Percentiles rank a stretch among this genome's conserved stretches.
These are phyloP conservation scores for Boeremia lycopersici DNA, from an alignment of 2,329 filamentous ascomycete species.

Conservation along the genomic window DNA sequence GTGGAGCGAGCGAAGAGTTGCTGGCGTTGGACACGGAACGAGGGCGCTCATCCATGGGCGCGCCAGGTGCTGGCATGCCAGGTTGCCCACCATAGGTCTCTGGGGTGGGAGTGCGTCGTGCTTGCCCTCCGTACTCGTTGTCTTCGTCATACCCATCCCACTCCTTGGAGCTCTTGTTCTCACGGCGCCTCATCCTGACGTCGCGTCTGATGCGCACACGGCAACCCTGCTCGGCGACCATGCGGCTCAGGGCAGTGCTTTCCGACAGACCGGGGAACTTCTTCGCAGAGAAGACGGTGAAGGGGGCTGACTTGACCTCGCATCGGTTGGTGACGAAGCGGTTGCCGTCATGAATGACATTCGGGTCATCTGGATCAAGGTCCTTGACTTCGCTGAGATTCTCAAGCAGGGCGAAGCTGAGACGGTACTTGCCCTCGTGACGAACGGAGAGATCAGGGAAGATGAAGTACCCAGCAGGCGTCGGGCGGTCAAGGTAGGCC, in stretches of 20 bases:
- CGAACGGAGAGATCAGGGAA: conserved; percentile 96
- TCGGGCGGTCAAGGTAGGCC: conserved; percentile 90
- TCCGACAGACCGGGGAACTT: conserved; percentile 95
- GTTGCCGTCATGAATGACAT: conserved; percentile 48
- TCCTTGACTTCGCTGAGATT: conserved; percentile 87
- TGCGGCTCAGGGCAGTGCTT: conserved; percentile 85
- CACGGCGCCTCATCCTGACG: conserved; percentile 86
- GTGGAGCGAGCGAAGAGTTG: conserved; percentile 43
- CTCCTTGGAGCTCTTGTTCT: conserved; percentile 70
- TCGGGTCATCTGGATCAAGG: conserved; percentile 64
- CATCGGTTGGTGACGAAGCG: conserved; percentile 80
- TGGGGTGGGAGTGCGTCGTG: conserved; percentile 58
- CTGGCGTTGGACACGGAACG: conserved; percentile 67
- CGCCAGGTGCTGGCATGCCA: conserved; percentile 18
- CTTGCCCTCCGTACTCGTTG: conserved; percentile 52
- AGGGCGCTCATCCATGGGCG: conserved; percentile 53
- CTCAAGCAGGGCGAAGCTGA: conserved; percentile 93
- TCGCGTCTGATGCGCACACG: conserved; percentile 94
- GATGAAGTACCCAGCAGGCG: conserved; percentile 86
- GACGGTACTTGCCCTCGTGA: conserved; percentile 90
- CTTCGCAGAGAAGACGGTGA: conserved; percentile 94
- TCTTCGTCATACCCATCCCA: conserved; percentile 69
- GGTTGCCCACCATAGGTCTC: conserved; percentile 55
- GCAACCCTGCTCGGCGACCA: conserved; percentile 95
- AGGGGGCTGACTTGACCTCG: conserved; percentile 85